Base-by-base conservation (phyloP, 73 alveolate species). In the Tetrahymena thermophila region DNA sequence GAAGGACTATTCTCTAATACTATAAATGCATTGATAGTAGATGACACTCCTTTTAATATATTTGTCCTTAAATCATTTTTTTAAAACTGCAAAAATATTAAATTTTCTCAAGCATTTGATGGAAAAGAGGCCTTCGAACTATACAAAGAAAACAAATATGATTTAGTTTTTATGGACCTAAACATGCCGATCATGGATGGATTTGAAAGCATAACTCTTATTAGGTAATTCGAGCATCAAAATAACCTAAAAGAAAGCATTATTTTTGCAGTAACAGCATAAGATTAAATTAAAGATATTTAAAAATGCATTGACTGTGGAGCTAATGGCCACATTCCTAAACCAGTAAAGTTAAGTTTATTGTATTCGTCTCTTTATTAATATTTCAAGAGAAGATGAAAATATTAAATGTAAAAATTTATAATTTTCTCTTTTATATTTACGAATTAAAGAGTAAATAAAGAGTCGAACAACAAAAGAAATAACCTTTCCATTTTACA, bases 31-130 rank as follows among this genome's bases (percentile, higher is more conserved):
- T 28, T 85, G n/a, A 85, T 85, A 3, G 94, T 85, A 42, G 94
- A 85, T n/a, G 94, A 85, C 58, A 85, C 94, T n/a, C 94, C 94
- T 34, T 38, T 85, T 85, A 85, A 85, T 34, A 85, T 85, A 28
- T 85, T 85, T 38, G 94, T 42, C 17, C 38, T 85, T 16, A 85
- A 85, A 85, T 85, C 94, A 35, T 38, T 85, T 25, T 42, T 85
- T 25, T 38, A 85, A 42, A 85, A 85, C 35, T 85, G 56, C 34
- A 38, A 38, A 38, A 85, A 85, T 85, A 38, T 38, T 31, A 85
- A 38, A 38, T 85, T 85, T 10, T 71, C 89, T 0, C 13, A 85
- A 85, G 94, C 94, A 4, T 85, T 38, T 85, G 58, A 85, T 85
- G 94, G 94, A 21, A 85, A 85, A 34, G 56, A 85, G 28, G 94